These are phyloP conservation scores for Pyrrhoderma noxium DNA, from an alignment of 1,284 basidiomycete genomes.

Conservation along the genomic window DNA sequence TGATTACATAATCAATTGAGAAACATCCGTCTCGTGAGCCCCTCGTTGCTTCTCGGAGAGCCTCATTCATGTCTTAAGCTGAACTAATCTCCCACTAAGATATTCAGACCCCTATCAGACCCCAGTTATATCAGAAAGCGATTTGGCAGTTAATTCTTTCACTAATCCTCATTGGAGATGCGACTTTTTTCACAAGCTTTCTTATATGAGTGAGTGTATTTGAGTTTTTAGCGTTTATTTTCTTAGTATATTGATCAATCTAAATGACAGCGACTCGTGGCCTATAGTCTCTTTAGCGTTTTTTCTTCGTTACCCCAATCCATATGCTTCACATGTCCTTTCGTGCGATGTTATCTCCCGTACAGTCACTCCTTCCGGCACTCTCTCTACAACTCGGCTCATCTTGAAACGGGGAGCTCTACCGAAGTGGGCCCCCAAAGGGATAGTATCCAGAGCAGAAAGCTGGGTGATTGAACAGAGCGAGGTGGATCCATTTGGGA, in stretches of 20 bases:
- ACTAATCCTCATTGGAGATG: slow-evolving; percentile 34
- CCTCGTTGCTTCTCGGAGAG: not conserved
- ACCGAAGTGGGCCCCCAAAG: slow-evolving; percentile 85
- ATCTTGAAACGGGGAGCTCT: slow-evolving; percentile 88
- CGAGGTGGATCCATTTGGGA: slow-evolving; percentile 74
- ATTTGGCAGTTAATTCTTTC: no score
- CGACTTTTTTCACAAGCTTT: slow-evolving; percentile 77
- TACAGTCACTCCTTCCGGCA: slow-evolving; percentile 59
- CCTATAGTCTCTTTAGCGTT: slow-evolving; percentile 88
- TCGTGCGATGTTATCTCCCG: slow-evolving; percentile 94
- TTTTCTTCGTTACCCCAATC: slow-evolving; percentile 95
- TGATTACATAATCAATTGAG: slow-evolving; percentile 1
- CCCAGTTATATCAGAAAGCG: no score
- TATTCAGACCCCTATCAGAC: no score
- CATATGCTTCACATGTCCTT: slow-evolving; percentile 88
- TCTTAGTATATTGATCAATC: not conserved
- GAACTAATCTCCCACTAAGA: no score
- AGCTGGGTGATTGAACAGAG: slow-evolving; percentile 90
- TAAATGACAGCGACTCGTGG: slow-evolving; percentile 69
- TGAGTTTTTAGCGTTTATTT: slow-evolving; percentile 3
- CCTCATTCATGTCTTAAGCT: not conserved
- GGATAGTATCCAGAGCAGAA: slow-evolving; percentile 68
- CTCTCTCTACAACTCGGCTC: slow-evolving; percentile 82
- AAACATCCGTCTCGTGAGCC: not conserved
- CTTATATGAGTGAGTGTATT: slow-evolving; percentile 62